A percentile compares a stretch with the other conserved stretches of the same genome.
These are phyloP conservation scores for Kappamyces sp. DNA, from an alignment of 192 early-diverging fungal genomes.

Conservation along the genomic window DNA sequence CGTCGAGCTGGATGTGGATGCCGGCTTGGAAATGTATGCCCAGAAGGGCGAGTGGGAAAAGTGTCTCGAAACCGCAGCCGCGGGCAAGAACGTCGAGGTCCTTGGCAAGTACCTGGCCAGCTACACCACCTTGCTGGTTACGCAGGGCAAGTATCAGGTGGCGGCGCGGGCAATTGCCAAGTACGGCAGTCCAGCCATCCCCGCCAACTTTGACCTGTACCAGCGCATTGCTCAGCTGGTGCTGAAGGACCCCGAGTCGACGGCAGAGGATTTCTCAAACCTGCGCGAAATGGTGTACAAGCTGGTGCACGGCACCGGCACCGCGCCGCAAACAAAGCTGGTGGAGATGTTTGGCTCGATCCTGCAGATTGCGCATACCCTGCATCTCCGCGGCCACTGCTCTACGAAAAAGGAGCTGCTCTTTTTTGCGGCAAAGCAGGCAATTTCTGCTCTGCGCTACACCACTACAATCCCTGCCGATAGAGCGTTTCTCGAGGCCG, in stretches of 20 bases:
- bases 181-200: conserved; percentile 34
- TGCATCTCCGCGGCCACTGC: conserved; percentile 48
- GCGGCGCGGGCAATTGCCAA: conserved; percentile 29
- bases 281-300: conserved; percentile 49
- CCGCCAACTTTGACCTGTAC: conserved; percentile 39
- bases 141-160: conserved; percentile 38
- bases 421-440: conserved; percentile 51
- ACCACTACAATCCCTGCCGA: conserved; percentile 48
- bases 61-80: conserved; percentile 48
- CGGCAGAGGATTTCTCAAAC: conserved; percentile 22
- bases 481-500: conserved; percentile 51
- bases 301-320: conserved; percentile 24
- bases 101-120: conserved; percentile 44
- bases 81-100: conserved; percentile 31
- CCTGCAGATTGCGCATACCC: conserved; percentile 45
- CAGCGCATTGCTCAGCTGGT: conserved; percentile 34
- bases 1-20: conserved; percentile 46
- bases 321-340: conserved; percentile 29
- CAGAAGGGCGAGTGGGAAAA: conserved; percentile 58
- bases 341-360: conserved; percentile 32
- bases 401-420: conserved; percentile 41
- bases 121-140: conserved; percentile 32
- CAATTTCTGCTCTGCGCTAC: conserved; percentile 50
- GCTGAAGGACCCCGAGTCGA: conserved; percentile 21
- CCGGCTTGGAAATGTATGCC: conserved; percentile 51